Evolutionary conservation across 176 grass and related monocot genomes (phyloP).

Genomic region (sorghum (Sorghum bicolor)): Sorghum_bicolor_NCBIv3 NC_012870.2:7917501-7918000

Average conservation of each 20-base stretch:
- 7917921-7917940: not conserved
- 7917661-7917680: not conserved
- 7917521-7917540: not conserved
- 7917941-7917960: conserved; percentile 5
- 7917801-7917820: not conserved
- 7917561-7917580: not conserved
- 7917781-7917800: not conserved
- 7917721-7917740: not conserved
- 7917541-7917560: not conserved
- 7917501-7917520: conserved; percentile 17
- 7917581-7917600: not conserved
- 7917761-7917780: not conserved
- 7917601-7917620: conserved; percentile 7
- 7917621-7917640: not conserved
- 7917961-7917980: not conserved
- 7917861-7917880: not conserved
- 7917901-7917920: conserved; percentile 4
- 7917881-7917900: conserved; percentile 10
- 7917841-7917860: conserved; percentile 7
- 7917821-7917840: not conserved
- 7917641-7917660: not conserved
- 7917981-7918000: not conserved
- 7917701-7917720: not conserved
- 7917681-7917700: not conserved
- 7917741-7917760: conserved; percentile 12